Evolutionary conservation across 345 rosid species (phyloP), one percentile per base, ranked within the genome.

Genomic region (sweet orange (Citrus sinensis)): DNA sequence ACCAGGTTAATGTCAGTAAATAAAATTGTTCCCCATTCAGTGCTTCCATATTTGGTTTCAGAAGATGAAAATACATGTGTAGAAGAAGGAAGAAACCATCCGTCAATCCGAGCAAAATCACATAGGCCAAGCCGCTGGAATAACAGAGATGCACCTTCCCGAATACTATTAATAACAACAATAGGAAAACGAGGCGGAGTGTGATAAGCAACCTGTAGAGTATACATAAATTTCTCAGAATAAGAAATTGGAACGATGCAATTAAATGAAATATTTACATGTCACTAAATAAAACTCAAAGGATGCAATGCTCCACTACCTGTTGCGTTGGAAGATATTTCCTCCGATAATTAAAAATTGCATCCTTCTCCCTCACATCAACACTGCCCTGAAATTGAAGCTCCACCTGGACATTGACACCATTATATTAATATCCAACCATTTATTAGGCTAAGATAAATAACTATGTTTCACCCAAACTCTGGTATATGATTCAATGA

Each of bases 301-400:
- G 60, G 74, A 78, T 22, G 55, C 32, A 69, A 11, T 55, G 65
- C 61, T 69, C 55, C 73, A 51, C 32, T 84, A 95, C 99, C 99
- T 95, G 97, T 71, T 89, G 94, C 46, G 99, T 93, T 59, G 98
- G 99, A 80, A 95, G 92, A 90, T 95, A 95, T 85, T 95, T 93
- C 83, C 96, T 92, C 66, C 96, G 87, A 75, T 92, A 95, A 83
- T 95, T 93, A 80, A 95, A 95, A 82, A 93, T 93, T 22, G 92
- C 90, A 74, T 95, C 93, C 70, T 85, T 86, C 86, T 89, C 95
- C 76, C 86, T 82, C 59, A 78, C 77, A 83, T 89, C 95, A 82
- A 76, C 83, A 76, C 84, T 88, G 49, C 91, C 94, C 74, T 82
- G 90, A 85, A 86, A 87, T 79, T 89, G 97, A 84, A 95, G 97